Percentiles rank a stretch among this genome's conserved stretches.
Conservation (phyloP, 1,139 yeast genomes). For the Cylindricascospora bacillispora region DNA sequence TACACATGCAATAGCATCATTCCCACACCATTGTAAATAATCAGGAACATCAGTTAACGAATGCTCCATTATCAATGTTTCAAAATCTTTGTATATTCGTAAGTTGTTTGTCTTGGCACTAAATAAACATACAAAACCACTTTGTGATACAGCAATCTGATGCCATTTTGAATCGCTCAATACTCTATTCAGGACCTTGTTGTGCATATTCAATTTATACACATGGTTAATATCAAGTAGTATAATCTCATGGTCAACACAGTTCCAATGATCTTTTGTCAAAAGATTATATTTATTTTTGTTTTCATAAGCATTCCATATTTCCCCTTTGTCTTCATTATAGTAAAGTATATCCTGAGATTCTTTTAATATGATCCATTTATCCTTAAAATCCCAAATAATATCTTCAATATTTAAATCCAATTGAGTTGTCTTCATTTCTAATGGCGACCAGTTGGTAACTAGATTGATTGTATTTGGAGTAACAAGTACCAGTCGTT, state of each 20-base stretch:
- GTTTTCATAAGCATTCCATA: constrained; percentile 12
- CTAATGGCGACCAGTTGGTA: constrained; percentile 42
- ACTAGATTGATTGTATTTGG: constrained; percentile 36
- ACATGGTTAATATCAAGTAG: constrained; percentile 17
- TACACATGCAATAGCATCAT: constrained; percentile 54
- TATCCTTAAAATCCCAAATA: constrained; percentile 22
- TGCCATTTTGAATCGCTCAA: constrained; percentile 42
- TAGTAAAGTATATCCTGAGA: constrained; percentile 14
- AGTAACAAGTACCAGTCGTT: constrained; percentile 50
- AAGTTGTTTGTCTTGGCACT: constrained; percentile 34
- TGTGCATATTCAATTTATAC: constrained; percentile 7
- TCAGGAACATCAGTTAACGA: constrained; percentile 29
- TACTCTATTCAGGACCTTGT: constrained; percentile 11
- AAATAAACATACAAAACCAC: constrained; percentile 46
- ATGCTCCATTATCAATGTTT: constrained; percentile 40
- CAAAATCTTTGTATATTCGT: constrained; percentile 39
- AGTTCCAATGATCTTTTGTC: constrained; percentile 22
- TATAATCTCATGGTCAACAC: constrained; percentile 10
- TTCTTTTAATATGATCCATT: constrained; percentile 10
- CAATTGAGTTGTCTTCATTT: constrained; percentile 53
- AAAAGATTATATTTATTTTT: constrained; percentile 14
- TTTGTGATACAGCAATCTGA: constrained; percentile 43
- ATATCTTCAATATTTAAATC: constrained; percentile 28
- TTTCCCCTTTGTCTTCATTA: constrained; percentile 3
- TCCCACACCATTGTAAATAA: constrained; percentile 71